phyloP scores from a whole-genome alignment of 148 eudicot genomes.

The Vaccinium darrowii region DNA sequence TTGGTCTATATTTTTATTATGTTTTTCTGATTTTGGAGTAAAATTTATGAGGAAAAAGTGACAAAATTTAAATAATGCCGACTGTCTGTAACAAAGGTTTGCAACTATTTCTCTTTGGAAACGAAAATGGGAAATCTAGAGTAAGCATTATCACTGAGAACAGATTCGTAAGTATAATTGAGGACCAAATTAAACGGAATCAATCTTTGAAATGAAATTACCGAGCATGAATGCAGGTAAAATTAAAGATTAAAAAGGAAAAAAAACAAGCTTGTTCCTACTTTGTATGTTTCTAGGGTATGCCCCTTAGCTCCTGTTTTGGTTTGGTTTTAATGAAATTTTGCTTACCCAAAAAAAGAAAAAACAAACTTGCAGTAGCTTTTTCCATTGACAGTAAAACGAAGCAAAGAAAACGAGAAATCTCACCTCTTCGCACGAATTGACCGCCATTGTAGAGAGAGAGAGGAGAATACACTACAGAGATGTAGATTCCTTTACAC shows the following conservation, averaged over 20 bases:
- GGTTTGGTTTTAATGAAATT: too few species aligned
- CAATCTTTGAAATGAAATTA: background rate
- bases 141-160: too few species aligned
- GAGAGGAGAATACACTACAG: background rate
- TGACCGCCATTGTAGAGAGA: conserved; percentile 42
- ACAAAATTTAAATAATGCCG: too few species aligned
- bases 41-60: too few species aligned
- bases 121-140: too few species aligned
- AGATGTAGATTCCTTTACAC: conserved; percentile 1
- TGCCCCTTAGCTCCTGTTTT: too few species aligned
- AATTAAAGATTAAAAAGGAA: background rate
- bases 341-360: too few species aligned
- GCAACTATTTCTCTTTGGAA: too few species aligned
- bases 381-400: background rate
- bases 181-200: background rate
- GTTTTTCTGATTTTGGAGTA: too few species aligned
- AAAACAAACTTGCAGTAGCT: background rate
- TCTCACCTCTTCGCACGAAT: conserved; percentile 49
- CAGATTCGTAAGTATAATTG: background rate
- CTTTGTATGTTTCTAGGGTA: too few species aligned
- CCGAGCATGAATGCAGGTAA: background rate
- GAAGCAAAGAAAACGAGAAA: conserved; percentile 5
- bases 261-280: background rate
- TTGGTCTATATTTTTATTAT: too few species aligned
- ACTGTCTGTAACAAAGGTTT: too few species aligned